Percentiles rank a stretch among this genome's conserved stretches.
These are phyloP conservation scores for Papilionanthe hybrid DNA, from an alignment of 116 monocot genomes.

Conservation along the genomic window DNA sequence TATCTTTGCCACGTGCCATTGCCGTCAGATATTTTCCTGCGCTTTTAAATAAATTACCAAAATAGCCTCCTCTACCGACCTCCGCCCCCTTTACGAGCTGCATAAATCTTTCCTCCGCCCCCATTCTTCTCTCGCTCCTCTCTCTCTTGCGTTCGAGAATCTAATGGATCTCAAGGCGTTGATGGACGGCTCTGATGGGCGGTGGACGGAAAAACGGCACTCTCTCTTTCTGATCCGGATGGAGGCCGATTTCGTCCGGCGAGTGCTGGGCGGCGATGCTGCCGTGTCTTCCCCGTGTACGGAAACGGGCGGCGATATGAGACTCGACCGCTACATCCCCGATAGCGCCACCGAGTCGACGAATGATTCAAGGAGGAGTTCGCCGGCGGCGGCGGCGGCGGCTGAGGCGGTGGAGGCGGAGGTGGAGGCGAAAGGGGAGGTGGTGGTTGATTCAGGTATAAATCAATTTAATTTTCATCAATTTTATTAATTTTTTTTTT, in stretches of 20 bases:
- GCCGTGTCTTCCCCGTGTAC: not conserved
- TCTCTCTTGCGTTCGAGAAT: not conserved
- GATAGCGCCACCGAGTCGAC: slow-evolving; percentile 15
- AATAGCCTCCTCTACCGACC: not conserved
- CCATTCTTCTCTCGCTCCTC: not conserved
- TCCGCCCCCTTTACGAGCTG: not conserved
- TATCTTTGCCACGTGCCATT: not conserved
- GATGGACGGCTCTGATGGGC: slow-evolving; percentile 3
- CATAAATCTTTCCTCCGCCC: not conserved
- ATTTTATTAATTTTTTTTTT: too few species aligned
- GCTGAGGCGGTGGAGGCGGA: too few species aligned
- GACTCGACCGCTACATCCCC: not conserved
- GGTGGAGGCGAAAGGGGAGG: too few species aligned
- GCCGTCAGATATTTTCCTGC: not conserved
- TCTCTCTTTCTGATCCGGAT: not conserved
- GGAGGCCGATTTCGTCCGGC: slow-evolving; percentile 9
- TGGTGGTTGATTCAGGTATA: not conserved
- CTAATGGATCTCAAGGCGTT: not conserved
- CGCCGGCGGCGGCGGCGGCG: not conserved
- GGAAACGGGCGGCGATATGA: not conserved
- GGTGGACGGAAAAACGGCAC: slow-evolving; percentile 18
- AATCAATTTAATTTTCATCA: too few species aligned
- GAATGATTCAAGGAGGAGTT: not conserved
- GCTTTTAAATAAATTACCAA: not conserved
- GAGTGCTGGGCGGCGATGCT: not conserved